Evolutionary conservation across 176 grass and related monocot genomes (phyloP).

Genomic region (Urochloa ruziziensis): DNA sequence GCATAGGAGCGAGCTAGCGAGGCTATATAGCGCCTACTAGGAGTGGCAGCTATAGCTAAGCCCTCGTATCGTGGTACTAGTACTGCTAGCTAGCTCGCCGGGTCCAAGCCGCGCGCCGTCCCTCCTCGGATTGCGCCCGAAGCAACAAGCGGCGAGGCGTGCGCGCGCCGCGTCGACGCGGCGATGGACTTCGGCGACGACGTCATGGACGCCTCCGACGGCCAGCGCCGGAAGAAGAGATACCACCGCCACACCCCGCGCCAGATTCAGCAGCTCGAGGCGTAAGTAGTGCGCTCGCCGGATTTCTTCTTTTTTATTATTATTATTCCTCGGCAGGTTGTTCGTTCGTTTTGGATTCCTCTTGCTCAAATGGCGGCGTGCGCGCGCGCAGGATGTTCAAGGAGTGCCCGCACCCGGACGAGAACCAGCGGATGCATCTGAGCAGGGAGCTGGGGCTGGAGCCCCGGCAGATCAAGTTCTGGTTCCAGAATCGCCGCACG

Average conservation of each 20-base stretch:
- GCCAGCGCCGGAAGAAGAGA: conserved; percentile 75
- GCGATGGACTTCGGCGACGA: conserved; percentile 87
- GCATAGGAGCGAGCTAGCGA: conserved; percentile 2
- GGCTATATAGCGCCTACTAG: conserved; percentile 35
- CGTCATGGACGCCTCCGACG: conserved; percentile 41
- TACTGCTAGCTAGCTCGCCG: not conserved
- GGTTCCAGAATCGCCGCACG: conserved; percentile 95
- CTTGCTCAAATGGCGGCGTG: not conserved
- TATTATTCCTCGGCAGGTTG: not conserved
- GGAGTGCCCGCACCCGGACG: conserved; percentile 92
- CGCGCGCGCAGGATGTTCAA: conserved; percentile 70
- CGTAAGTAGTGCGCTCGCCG: no score
- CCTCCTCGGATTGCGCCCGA: conserved; percentile 5
- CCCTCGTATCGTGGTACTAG: not conserved
- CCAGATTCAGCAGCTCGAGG: conserved; percentile 95
- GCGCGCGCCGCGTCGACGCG: conserved; percentile 8
- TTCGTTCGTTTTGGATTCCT: not conserved
- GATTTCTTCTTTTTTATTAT: no score
- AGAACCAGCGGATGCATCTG: conserved; percentile 93
- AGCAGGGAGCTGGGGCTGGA: conserved; percentile 83
- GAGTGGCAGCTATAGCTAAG: not conserved
- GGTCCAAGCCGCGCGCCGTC: not conserved
- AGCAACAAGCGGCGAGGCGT: not conserved
- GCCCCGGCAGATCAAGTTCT: conserved; percentile 98
- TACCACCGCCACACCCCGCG: conserved; percentile 95